These are phyloP conservation scores for Astrocystis sublimbata DNA, from an alignment of 495 filamentous ascomycete species.

Conservation along the genomic window DNA sequence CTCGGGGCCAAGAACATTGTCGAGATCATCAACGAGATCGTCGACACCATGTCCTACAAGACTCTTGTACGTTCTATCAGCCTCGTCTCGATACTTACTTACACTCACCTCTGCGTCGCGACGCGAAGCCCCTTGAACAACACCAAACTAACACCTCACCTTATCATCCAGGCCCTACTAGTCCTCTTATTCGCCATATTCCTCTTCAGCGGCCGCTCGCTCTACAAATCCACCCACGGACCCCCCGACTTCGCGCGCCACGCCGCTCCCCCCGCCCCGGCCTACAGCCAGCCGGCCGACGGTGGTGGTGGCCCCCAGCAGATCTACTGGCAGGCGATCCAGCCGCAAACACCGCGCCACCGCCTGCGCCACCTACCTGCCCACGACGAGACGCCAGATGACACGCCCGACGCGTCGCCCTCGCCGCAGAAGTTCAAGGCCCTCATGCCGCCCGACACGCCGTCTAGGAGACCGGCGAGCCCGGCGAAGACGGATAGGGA, in stretches of 20 bases:
- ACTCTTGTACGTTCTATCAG: conserved; percentile 76
- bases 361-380: conserved; percentile 28
- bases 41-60: conserved; percentile 47
- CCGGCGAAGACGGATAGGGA: conserved; percentile 48
- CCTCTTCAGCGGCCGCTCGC: conserved; percentile 45
- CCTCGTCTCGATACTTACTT: too few relatives aligned
- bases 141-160: conserved; percentile 21
- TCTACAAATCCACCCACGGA: conserved; percentile 30
- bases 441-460: conserved; percentile 43
- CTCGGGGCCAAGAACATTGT: conserved; percentile 46
- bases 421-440: conserved; percentile 31
- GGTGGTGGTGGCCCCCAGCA: conserved; percentile 35
- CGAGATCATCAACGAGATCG: conserved; percentile 50
- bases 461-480: conserved; percentile 40
- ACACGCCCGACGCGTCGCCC: conserved; percentile 43
- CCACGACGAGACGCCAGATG: conserved; percentile 43
- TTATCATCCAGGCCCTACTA: conserved; percentile 55
- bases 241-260: conserved; percentile 27
- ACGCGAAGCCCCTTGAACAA: too few relatives aligned
- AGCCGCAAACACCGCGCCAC: conserved; percentile 44
- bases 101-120: not conserved
- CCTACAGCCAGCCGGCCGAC: conserved; percentile 22
- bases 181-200: conserved; percentile 57
- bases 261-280: conserved; percentile 26
- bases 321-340: conserved; percentile 46